A percentile compares a stretch with the other conserved stretches of the same genome.
These are phyloP conservation scores for Yamadazyma laniorum DNA, from an alignment of 805 yeast species.

Conservation along the genomic window DNA sequence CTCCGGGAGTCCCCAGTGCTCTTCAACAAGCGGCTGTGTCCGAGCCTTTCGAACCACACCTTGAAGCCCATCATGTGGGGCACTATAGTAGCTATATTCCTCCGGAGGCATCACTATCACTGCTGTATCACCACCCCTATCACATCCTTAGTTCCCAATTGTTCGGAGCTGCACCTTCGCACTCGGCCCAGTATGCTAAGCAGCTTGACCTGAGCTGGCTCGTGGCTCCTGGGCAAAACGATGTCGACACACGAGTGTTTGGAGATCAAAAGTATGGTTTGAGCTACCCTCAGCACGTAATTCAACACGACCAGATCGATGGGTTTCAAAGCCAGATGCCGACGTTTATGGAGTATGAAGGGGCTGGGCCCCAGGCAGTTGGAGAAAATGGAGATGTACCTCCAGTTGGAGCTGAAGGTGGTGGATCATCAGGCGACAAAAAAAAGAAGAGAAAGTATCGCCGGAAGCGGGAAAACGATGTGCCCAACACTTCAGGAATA, in stretches of 20 bases:
- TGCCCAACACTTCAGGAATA: constrained; percentile 8
- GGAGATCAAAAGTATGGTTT: not conserved
- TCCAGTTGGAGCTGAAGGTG: constrained; percentile 3
- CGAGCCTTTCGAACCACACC: not conserved
- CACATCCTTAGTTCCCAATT: too few species aligned
- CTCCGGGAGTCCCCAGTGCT: not conserved
- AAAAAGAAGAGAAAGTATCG: constrained; percentile 4
- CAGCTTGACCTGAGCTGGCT: constrained; percentile 1
- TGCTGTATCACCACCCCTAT: constrained; percentile 15
- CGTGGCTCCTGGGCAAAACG: not conserved
- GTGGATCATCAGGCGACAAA: not conserved
- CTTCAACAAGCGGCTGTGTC: constrained; percentile 1
- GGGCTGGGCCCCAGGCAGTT: not conserved
- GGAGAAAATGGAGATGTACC: not conserved
- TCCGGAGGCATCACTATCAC: constrained; percentile 18
- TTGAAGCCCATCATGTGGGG: constrained; percentile 17
- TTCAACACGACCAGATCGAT: not conserved
- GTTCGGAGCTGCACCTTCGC: not conserved
- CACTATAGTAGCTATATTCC: constrained; percentile 30
- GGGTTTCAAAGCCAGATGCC: not conserved
- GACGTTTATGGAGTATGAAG: not conserved
- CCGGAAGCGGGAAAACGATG: constrained; percentile 15
- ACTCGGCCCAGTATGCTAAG: constrained; percentile 3
- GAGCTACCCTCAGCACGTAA: not conserved
- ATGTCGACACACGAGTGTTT: not conserved